These are phyloP conservation scores for Mycosphaerella sp. DNA, from an alignment of 2,329 filamentous ascomycete genomes.

Conservation along the genomic window DNA sequence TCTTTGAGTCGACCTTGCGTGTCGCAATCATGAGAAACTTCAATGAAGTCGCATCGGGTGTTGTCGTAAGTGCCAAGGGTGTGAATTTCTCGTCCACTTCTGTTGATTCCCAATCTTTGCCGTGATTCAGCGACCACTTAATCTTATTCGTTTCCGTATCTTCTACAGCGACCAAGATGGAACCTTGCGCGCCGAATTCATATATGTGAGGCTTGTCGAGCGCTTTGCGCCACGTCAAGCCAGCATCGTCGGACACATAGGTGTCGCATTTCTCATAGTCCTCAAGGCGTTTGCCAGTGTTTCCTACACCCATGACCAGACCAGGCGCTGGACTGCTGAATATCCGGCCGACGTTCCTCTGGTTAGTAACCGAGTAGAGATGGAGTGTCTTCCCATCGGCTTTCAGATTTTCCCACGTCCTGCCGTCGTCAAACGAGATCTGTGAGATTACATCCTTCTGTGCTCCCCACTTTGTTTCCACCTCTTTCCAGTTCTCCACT, in stretches of 20 bases:
- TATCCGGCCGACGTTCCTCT: conserved; percentile 74
- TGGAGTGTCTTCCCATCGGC: conserved; percentile 64
- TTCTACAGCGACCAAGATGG: conserved; percentile 74
- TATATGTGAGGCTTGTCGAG: conserved; percentile 84
- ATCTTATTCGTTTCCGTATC: conserved; percentile 60
- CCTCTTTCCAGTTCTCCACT: conserved; percentile 77
- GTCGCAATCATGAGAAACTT: conserved; percentile 76
- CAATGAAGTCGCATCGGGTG: conserved; percentile 83
- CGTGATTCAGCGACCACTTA: conserved; percentile 83
- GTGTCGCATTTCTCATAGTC: conserved; percentile 68
- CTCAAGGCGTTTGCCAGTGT: conserved; percentile 69
- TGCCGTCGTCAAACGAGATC: conserved; percentile 93
- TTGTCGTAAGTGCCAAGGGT: conserved; percentile 73
- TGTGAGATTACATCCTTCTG: conserved; percentile 65
- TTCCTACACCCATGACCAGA: conserved; percentile 88
- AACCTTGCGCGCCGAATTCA: conserved; percentile 90
- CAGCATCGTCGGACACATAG: conserved; percentile 86
- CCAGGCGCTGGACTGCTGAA: conserved; percentile 93
- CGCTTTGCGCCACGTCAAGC: conserved; percentile 70
- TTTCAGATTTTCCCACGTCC: conserved; percentile 71
- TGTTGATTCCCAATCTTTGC: conserved; percentile 71
- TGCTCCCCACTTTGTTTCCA: conserved; percentile 48
- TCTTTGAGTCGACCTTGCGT: conserved; percentile 47
- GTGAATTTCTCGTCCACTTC: conserved; percentile 63
- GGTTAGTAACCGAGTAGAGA: conserved; percentile 83